Conservation (phyloP, 179 eudicot genomes). For the Silene vulgaris region DNA sequence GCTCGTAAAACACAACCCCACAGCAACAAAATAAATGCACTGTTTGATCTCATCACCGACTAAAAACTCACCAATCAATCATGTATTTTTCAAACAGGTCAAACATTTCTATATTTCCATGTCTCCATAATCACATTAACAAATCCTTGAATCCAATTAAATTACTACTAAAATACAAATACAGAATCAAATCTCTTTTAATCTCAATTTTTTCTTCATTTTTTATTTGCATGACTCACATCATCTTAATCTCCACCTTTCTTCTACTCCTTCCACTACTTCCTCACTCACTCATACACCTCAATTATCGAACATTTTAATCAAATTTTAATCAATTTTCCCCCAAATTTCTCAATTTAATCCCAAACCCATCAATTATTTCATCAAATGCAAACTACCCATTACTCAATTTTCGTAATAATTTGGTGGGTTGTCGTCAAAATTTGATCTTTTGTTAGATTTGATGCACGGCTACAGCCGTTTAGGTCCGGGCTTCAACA, state of each 20-base stretch:
- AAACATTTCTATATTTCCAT: not conserved
- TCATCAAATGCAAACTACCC: too few species aligned
- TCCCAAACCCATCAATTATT: too few species aligned
- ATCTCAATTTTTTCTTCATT: not conserved
- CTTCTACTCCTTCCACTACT: not conserved
- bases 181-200: slow-evolving; percentile 5
- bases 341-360: not conserved
- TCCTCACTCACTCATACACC: too few species aligned
- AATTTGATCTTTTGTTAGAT: slow-evolving; percentile 8
- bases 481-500: slow-evolving; percentile 39
- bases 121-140: not conserved
- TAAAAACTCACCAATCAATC: not conserved
- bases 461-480: slow-evolving; percentile 72
- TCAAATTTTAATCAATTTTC: too few species aligned
- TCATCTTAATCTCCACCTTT: too few species aligned
- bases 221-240: too few species aligned
- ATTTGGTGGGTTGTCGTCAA: not conserved
- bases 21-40: not conserved
- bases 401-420: too few species aligned
- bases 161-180: not conserved
- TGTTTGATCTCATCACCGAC: not conserved
- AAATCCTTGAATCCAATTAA: not conserved
- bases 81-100: not conserved
- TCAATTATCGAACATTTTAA: not conserved
- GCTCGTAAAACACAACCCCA: not conserved